Evolutionary conservation across 306 rosid genomes (phyloP), one percentile per base, ranked within the genome.

Genomic region (Astragalus membranaceus): DNA sequence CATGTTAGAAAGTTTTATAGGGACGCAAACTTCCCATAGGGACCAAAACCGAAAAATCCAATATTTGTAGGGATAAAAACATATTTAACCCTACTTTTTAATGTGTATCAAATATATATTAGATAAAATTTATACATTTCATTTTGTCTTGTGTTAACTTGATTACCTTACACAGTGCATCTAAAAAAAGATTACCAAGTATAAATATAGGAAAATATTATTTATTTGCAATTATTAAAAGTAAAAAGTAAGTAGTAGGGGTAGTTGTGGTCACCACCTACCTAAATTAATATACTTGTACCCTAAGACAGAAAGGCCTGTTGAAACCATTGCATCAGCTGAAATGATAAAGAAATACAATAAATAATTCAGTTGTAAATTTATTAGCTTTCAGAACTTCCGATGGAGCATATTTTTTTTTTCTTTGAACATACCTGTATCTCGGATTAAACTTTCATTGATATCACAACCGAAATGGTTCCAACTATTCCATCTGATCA

Each of bases 251-350:
- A 10, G 12, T 10, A 42, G 13, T 42, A 10, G 13, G 10, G 48
- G 48, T 10, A 1, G 48, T 10, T 10, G 47, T 42, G 12, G 47
- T 42, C 13, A 4, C 47, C 48, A 29, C 10, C 5, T 64, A 83
- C 91, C 91, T 82, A 88, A 60, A 72, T 86, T 88, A 64, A 86
- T 64, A 30, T 88, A 88, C 7, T 78, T 0, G 69, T 86, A 88
- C 13, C 91, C 91, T 50, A 80, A 39, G 49, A 78, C 79, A 7
- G 95, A 83, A 55, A 86, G 87, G 13, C 91, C 91, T 3, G 77
- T 78, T 12, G 87, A 83, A 50, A 88, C 89, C 86, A 84, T 80
- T 51, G 91, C 90, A 74, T 84, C 91, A 61, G 87, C 95, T 86
- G 80, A 9, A 56, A 54, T 17, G 52, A 6, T 7, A 15, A 51